Evolutionary conservation across 495 filamentous ascomycete genomes (phyloP).

Genomic region (Neurospora intermedia): DNA sequence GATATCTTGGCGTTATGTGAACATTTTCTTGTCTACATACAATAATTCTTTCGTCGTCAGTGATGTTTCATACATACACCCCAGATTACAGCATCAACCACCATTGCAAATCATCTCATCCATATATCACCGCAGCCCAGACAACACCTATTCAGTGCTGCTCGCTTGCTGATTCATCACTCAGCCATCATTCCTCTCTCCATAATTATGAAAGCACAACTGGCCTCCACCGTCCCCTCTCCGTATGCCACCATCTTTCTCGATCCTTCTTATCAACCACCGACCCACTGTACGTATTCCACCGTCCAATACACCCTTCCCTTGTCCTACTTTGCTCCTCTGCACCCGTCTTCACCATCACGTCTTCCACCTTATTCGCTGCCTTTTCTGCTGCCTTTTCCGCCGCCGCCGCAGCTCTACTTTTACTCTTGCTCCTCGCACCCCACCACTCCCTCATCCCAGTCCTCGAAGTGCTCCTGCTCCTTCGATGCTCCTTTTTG

Average conservation of each 20-base stretch:
- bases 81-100: background rate
- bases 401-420: background rate
- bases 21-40: background rate
- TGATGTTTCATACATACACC: background rate
- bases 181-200: background rate
- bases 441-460: slow-evolving; percentile 13
- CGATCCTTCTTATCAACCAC: slow-evolving; percentile 35
- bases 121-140: background rate
- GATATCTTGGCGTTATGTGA: background rate
- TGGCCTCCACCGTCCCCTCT: slow-evolving; percentile 35
- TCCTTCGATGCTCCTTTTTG: slow-evolving; percentile 9
- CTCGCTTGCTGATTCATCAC: background rate
- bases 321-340: slow-evolving; percentile 10
- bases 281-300: slow-evolving; percentile 36
- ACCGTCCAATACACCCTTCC: slow-evolving; percentile 43
- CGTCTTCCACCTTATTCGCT: background rate
- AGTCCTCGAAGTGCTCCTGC: slow-evolving; percentile 11
- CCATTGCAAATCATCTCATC: background rate
- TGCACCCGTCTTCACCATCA: background rate
- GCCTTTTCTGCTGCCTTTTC: background rate
- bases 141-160: background rate
- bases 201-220: slow-evolving; percentile 21
- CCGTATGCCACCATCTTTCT: slow-evolving; percentile 40
- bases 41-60: background rate
- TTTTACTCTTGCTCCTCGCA: background rate